Conservation (phyloP, 495 filamentous ascomycete species). For the Aspergillus leporis region DNA sequence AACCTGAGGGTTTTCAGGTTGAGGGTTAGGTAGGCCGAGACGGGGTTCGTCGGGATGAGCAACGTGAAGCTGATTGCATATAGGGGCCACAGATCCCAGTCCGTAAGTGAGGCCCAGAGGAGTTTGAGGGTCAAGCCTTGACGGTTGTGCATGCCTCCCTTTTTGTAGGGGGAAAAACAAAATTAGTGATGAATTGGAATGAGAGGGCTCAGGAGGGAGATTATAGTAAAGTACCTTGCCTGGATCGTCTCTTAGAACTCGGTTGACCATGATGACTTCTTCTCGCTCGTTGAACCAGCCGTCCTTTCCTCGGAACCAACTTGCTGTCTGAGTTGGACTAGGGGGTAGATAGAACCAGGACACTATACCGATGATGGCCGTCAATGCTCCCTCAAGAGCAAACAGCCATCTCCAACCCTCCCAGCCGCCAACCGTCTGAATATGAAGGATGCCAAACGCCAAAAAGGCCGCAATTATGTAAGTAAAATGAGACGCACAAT, state of each 20-base stretch:
- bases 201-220: too few relatives aligned
- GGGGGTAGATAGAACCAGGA: constrained; percentile 61
- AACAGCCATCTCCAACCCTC: constrained; percentile 66
- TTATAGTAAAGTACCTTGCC: constrained; percentile 43
- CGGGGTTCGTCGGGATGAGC: constrained; percentile 10
- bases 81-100: constrained; percentile 61
- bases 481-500: constrained; percentile 59
- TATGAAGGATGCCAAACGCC: constrained; percentile 62
- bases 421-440: constrained; percentile 51
- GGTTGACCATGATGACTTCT: constrained; percentile 64
- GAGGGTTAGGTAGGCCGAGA: constrained; percentile 52
- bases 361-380: constrained; percentile 53
- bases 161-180: too few relatives aligned
- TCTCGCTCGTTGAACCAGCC: constrained; percentile 66
- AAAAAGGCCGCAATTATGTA: constrained; percentile 59
- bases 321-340: constrained; percentile 59
- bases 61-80: constrained; percentile 14
- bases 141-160: constrained; percentile 23
- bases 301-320: constrained; percentile 54
- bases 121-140: constrained; percentile 52
- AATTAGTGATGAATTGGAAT: too few relatives aligned
- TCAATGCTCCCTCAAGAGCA: constrained; percentile 40
- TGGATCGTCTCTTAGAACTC: constrained; percentile 65
- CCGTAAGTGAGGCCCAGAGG: constrained; percentile 51
- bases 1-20: constrained; percentile 55